Evolutionary conservation across 352 stramenopile genomes (phyloP), one percentile per base, ranked within the genome.

Genomic region (Phytophthora pinifolia): DNA sequence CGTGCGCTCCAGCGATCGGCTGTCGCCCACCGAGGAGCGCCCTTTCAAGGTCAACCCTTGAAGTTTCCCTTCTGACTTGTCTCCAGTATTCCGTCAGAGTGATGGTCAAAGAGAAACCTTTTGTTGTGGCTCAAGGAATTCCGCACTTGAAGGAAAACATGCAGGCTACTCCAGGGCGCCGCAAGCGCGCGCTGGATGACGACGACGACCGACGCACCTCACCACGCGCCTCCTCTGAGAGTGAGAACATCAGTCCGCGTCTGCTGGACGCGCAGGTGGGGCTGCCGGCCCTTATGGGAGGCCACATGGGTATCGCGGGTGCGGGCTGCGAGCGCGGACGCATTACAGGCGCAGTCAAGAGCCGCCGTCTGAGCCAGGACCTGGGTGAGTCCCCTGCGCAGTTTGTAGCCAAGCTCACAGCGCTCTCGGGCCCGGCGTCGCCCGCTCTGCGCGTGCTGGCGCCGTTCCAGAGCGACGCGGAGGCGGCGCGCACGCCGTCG

Each of bases 111-210:
- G 31, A 53, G 35, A 49, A 50, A 51, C 31, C 29, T 42, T 53
- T 14, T 6, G 36, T 2, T 4, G 3, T 2, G 6, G 22, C 39
- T 15, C 32, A 31, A 51, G 36, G 42, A 25, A 49, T 22, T 33
- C 34, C 32, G 33, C 46, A 42, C 22, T 27, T 4, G 55, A 44
- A 47, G 17, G 22, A 20, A 62, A 54, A 37, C 33, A 79, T 74
- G 70, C 55, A 83, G 35, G 13, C 22, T 14, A 22, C 38, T 14
- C 2, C 18, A 7, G 39, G 42, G 22, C 50, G 55, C 20, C 66
- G 69, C 42, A 83, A 83, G 59, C 70, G 73, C 48, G 39, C 60
- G 27, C 52, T 75, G 17, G 60, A 75, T 6, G 60, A 72, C 13
- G 59, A 46, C n/a, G 48, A 55, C 13, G 61, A 63, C 10, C 31